These are phyloP conservation scores for Trichoderma sp. DNA, from an alignment of 2,329 filamentous ascomycete genomes.

Conservation along the genomic window DNA sequence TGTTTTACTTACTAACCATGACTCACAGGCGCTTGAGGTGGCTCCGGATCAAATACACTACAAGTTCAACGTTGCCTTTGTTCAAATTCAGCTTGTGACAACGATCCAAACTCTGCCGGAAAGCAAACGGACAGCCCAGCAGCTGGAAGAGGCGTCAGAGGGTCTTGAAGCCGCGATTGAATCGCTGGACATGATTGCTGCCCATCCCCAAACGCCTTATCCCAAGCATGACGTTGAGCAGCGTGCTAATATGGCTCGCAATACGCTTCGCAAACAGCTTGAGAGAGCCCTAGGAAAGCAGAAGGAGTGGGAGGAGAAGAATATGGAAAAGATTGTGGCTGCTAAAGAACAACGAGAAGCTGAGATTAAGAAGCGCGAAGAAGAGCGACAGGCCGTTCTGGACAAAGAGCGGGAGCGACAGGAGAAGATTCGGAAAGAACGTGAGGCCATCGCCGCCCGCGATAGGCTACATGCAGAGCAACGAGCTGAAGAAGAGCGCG, in stretches of 20 bases:
- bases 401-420: constrained; percentile 73
- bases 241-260: constrained; percentile 94
- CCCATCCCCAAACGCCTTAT: constrained; percentile 73
- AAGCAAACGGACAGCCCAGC: constrained; percentile 72
- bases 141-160: constrained; percentile 76
- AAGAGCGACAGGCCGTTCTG: constrained; percentile 67
- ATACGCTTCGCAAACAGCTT: constrained; percentile 90
- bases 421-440: constrained; percentile 82
- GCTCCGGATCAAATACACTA: constrained; percentile 85
- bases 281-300: constrained; percentile 83
- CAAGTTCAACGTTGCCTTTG: constrained; percentile 97
- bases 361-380: constrained; percentile 76
- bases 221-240: constrained; percentile 89
- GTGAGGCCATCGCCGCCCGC: constrained; percentile 74
- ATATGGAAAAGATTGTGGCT: constrained; percentile 81
- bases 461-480: constrained; percentile 72
- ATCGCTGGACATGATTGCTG: constrained; percentile 63
- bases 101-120: constrained; percentile 75
- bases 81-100: constrained; percentile 90
- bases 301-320: constrained; percentile 88
- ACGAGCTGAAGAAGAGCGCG: constrained; percentile 46
- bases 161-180: constrained; percentile 87
- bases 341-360: constrained; percentile 79
- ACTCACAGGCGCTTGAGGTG: constrained; percentile 66
- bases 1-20: background rate